Evolutionary conservation across 169 alveolate genomes (phyloP).

Genomic region (Amoebophrya sp.): DNA sequence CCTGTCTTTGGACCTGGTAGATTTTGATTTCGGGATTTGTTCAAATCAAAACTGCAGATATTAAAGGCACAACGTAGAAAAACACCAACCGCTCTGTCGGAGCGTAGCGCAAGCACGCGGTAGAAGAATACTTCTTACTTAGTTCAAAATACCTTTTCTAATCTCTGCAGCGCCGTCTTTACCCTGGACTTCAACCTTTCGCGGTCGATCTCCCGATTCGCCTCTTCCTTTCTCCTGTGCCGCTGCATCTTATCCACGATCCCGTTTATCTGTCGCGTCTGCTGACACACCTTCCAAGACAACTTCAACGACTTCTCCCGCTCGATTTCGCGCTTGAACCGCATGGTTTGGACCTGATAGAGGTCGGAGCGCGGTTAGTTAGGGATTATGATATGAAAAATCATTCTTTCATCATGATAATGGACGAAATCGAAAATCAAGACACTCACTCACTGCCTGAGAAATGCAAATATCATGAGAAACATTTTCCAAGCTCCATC

Average conservation of each 20-base stretch:
- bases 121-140: too few relatives aligned
- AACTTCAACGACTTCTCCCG: not conserved
- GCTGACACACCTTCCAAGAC: slow-evolving; percentile 8
- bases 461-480: too few relatives aligned
- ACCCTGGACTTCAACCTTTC: not conserved
- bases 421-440: too few relatives aligned
- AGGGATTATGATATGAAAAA: not conserved
- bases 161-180: not conserved
- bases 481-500: too few relatives aligned
- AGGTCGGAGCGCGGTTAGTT: not conserved
- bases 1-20: not conserved
- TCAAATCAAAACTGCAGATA: too few relatives aligned
- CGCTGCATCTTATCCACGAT: slow-evolving; percentile 19
- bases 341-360: not conserved
- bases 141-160: slow-evolving; percentile 7
- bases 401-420: not conserved
- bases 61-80: too few relatives aligned
- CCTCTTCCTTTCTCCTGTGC: not conserved
- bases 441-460: too few relatives aligned
- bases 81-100: too few relatives aligned
- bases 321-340: slow-evolving; percentile 2
- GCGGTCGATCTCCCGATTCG: not conserved
- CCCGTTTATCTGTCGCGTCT: not conserved
- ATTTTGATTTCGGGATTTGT: too few relatives aligned
- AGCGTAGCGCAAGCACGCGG: too few relatives aligned